These are phyloP conservation scores for Colletotrichum phormii DNA, from an alignment of 2,329 filamentous ascomycete genomes.

Conservation along the genomic window DNA sequence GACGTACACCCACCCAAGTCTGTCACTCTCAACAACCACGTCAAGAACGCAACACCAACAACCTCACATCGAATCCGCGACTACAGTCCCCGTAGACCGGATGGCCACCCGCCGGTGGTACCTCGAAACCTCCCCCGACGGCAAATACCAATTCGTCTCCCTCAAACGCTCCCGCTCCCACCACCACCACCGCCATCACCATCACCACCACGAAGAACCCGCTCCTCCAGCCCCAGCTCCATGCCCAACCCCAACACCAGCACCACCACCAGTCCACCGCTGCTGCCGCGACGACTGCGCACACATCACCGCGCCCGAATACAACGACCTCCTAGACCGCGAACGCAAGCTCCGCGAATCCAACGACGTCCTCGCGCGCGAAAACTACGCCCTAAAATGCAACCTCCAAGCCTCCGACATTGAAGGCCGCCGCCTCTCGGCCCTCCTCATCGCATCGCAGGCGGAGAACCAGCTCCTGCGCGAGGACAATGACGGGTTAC, in stretches of 20 bases:
- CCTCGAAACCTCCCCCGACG: slow-evolving; percentile 49
- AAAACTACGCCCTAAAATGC: slow-evolving; percentile 49
- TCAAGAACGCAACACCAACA: slow-evolving; percentile 35
- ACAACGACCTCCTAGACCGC: slow-evolving; percentile 50
- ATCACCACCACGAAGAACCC: slow-evolving; percentile 36
- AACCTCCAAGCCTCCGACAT: slow-evolving; percentile 49
- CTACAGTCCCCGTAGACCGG: slow-evolving; percentile 14
- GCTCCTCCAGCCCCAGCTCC: slow-evolving; percentile 44
- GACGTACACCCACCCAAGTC: not conserved
- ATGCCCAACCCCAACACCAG: slow-evolving; percentile 43
- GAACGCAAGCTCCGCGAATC: slow-evolving; percentile 50
- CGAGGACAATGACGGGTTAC: slow-evolving; percentile 53
- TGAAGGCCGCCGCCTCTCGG: slow-evolving; percentile 49
- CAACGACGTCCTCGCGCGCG: slow-evolving; percentile 47
- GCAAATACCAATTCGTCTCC: slow-evolving; percentile 50
- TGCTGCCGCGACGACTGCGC: slow-evolving; percentile 47
- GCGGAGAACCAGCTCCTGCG: slow-evolving; percentile 50
- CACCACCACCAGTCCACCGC: slow-evolving; percentile 38
- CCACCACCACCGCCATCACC: slow-evolving; percentile 44
- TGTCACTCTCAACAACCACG: slow-evolving; percentile 22
- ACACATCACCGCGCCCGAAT: slow-evolving; percentile 50
- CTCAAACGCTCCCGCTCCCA: slow-evolving; percentile 54
- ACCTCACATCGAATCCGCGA: not conserved
- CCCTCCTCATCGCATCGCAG: slow-evolving; percentile 51
- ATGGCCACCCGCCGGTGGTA: slow-evolving; percentile 51